These are phyloP conservation scores for Clarireedia paspali DNA, from an alignment of 2,329 filamentous ascomycete genomes.

Conservation along the genomic window DNA sequence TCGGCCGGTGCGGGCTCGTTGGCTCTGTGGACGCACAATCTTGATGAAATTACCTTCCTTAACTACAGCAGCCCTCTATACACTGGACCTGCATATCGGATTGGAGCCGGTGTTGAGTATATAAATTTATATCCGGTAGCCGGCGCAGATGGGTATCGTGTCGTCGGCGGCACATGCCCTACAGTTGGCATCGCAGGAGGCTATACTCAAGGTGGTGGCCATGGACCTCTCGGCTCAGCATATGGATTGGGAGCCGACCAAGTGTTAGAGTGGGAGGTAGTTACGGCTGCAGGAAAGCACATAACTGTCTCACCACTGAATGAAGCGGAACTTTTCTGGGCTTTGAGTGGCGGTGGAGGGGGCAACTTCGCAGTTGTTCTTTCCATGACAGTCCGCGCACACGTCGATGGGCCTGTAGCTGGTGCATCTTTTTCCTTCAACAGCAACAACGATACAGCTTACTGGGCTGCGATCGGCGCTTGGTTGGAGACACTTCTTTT, in stretches of 20 bases:
- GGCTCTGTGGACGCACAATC: slow-evolving; percentile 10
- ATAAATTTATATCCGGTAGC: slow-evolving; percentile 7
- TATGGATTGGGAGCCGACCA: slow-evolving; percentile 44
- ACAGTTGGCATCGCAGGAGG: neutral
- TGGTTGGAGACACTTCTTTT: neutral
- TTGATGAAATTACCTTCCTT: slow-evolving; percentile 18
- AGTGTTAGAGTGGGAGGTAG: slow-evolving; percentile 29
- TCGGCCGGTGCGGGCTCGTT: slow-evolving; percentile 5
- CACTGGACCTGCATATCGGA: slow-evolving; percentile 2
- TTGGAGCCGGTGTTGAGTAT: slow-evolving; percentile 8
- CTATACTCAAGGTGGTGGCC: slow-evolving; percentile 30
- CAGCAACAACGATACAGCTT: neutral
- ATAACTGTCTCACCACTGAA: slow-evolving; percentile 33
- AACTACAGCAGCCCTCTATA: slow-evolving; percentile 13
- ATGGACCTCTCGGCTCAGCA: slow-evolving; percentile 42
- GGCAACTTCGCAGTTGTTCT: slow-evolving; percentile 37
- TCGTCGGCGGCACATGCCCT: slow-evolving; percentile 1
- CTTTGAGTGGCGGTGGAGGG: slow-evolving; percentile 39
- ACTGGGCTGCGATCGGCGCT: neutral
- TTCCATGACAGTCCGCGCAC: slow-evolving; percentile 4
- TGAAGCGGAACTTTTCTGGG: slow-evolving; percentile 42
- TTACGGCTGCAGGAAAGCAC: slow-evolving; percentile 36
- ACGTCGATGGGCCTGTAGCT: neutral
- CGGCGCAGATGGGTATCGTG: slow-evolving; percentile 1
- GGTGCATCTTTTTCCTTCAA: neutral